Conservation (phyloP, 2,329 filamentous ascomycete genomes). For the Boeremia lycopersici region DNA sequence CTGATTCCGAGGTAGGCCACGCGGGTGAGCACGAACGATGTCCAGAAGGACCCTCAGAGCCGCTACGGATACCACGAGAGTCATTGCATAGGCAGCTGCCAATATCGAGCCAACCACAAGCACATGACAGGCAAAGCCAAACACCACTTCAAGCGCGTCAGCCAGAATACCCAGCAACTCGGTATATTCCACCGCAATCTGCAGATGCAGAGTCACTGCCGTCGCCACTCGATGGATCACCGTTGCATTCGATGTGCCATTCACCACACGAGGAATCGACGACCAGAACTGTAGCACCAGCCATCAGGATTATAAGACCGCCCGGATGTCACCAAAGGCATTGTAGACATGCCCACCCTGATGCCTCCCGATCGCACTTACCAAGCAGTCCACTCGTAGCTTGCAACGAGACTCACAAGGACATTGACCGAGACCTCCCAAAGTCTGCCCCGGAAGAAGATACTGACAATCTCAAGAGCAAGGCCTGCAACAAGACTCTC, state of each 20-base stretch:
- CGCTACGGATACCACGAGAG: not conserved
- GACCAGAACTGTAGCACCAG: too few species aligned
- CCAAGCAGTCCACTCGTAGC: not conserved
- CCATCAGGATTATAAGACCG: not conserved
- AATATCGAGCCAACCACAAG: not conserved
- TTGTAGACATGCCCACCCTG: not conserved
- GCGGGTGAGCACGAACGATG: not conserved
- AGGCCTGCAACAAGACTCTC: not conserved
- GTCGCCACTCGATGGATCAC: conserved; percentile 10
- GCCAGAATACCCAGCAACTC: not conserved
- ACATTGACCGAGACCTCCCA: not conserved
- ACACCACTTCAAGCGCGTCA: not conserved
- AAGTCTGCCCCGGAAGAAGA: not conserved
- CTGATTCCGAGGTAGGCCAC: not conserved
- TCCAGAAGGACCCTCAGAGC: not conserved
- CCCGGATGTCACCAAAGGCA: not conserved
- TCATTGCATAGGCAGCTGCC: not conserved
- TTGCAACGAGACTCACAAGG: not conserved
- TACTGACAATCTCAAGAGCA: not conserved
- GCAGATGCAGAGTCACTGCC: not conserved
- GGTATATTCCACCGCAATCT: not conserved
- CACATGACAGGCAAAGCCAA: not conserved
- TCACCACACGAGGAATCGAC: not conserved
- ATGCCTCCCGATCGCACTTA: not conserved
- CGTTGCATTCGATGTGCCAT: not conserved